Conservation (phyloP, 2,329 filamentous ascomycete species). For the Botrytis pseudocinerea region DNA sequence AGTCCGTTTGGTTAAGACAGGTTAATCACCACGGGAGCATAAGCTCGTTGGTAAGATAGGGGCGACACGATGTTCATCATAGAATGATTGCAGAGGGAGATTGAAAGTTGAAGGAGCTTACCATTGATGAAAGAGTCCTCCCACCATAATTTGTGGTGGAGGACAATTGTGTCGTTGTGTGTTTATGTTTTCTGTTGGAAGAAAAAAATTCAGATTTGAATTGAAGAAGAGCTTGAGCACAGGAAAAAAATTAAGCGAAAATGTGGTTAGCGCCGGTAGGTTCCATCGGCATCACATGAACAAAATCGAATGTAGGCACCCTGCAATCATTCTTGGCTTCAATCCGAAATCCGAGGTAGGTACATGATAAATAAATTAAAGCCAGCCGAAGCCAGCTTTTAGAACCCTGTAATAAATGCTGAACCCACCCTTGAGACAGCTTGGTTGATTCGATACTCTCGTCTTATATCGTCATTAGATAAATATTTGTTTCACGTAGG, state of each 20-base stretch:
- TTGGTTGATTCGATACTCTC: background rate
- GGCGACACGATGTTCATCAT: conserved; percentile 62
- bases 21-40: conserved; percentile 54
- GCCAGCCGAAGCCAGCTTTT: background rate
- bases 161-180: conserved; percentile 4
- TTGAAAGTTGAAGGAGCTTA: conserved; percentile 20
- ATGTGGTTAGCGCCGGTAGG: conserved; percentile 16
- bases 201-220: background rate
- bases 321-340: conserved; percentile 1
- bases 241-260: conserved; percentile 17
- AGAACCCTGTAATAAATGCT: background rate
- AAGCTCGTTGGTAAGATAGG: conserved; percentile 53
- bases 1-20: conserved; percentile 61
- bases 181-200: background rate
- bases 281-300: conserved; percentile 10
- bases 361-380: background rate
- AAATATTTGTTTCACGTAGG: background rate
- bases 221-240: conserved; percentile 17
- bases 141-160: background rate
- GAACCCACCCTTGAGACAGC: background rate
- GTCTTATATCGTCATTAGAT: background rate
- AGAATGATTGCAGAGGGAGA: background rate
- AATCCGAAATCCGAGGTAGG: background rate
- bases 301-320: background rate
- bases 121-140: conserved; percentile 10